These are phyloP conservation scores for Pestalotiopsis sp. DNA, from an alignment of 2,329 filamentous ascomycete genomes.

Conservation along the genomic window DNA sequence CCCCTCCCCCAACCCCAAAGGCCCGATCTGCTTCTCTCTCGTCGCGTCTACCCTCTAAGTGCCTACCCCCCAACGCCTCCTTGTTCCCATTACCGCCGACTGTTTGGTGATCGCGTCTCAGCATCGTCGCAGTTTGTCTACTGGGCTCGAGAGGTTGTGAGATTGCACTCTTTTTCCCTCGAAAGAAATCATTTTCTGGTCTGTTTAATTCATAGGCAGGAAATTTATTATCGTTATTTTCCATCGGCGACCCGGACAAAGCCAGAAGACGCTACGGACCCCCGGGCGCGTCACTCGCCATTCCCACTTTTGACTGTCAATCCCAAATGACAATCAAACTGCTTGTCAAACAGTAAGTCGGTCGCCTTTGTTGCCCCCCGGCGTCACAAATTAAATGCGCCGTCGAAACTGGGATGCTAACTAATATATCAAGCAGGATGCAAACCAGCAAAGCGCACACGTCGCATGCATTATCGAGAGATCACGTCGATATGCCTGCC, in stretches of 20 bases:
- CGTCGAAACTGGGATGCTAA: background rate
- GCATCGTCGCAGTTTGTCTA: constrained; percentile 5
- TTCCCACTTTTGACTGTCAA: constrained; percentile 8
- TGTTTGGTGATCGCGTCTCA: constrained; percentile 13
- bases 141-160: background rate
- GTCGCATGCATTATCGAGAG: background rate
- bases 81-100: constrained; percentile 11
- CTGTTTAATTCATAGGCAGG: background rate
- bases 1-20: background rate
- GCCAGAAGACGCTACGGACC: background rate
- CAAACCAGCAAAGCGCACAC: background rate
- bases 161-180: background rate
- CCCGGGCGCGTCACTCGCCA: constrained; percentile 9
- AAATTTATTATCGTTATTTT: background rate
- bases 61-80: constrained; percentile 11
- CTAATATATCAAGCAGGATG: background rate
- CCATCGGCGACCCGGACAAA: background rate
- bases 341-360: constrained; percentile 5
- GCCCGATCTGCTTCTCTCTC: background rate
- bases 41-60: constrained; percentile 9
- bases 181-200: background rate
- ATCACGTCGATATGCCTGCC: constrained; percentile 7
- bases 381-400: background rate
- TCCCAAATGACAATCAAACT: background rate
- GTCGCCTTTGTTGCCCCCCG: background rate